phyloP scores from a whole-genome alignment of 2,329 filamentous ascomycete species.

The Cyphellophora europaea region DNA sequence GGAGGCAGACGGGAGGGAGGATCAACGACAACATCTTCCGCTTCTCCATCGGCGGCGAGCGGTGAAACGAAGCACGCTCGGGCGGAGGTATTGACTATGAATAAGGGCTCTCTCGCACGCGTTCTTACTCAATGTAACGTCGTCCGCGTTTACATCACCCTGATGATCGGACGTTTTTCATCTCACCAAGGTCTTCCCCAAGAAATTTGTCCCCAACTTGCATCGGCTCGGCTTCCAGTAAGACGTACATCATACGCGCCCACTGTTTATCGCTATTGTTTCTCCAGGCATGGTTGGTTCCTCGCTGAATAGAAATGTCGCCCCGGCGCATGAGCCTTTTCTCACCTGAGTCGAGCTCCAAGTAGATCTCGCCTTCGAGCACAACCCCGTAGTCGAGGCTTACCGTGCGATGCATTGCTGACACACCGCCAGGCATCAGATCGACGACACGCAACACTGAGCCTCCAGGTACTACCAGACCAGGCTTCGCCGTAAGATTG shows the following conservation, averaged over 20 bases:
- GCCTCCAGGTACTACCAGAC: conserved; percentile 12
- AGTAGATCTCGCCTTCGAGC: conserved; percentile 43
- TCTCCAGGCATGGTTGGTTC: conserved; percentile 23
- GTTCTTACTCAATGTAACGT: conserved; percentile 23
- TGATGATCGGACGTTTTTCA: conserved; percentile 30
- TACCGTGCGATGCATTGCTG: conserved; percentile 44
- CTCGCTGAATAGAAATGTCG: conserved; percentile 25
- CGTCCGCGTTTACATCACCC: conserved; percentile 30
- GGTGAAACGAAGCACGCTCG: background rate
- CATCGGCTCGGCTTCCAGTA: conserved; percentile 11
- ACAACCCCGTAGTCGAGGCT: conserved; percentile 47
- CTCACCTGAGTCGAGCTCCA: conserved; percentile 43
- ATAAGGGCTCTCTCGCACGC: background rate
- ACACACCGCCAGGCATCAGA: conserved; percentile 32
- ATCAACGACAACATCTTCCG: conserved; percentile 40
- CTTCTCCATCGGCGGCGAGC: conserved; percentile 46
- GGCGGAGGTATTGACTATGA: background rate
- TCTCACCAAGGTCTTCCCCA: conserved; percentile 18
- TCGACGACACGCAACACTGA: conserved; percentile 22
- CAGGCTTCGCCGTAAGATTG: conserved; percentile 11
- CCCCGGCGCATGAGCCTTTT: conserved; percentile 35
- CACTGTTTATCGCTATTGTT: conserved; percentile 23
- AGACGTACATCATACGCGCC: conserved; percentile 13
- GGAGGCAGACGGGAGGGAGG: conserved; percentile 41
- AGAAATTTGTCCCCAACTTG: conserved; percentile 8